phyloP scores from a whole-genome alignment of 495 filamentous ascomycete species.

The Terfezia boudieri region DNA sequence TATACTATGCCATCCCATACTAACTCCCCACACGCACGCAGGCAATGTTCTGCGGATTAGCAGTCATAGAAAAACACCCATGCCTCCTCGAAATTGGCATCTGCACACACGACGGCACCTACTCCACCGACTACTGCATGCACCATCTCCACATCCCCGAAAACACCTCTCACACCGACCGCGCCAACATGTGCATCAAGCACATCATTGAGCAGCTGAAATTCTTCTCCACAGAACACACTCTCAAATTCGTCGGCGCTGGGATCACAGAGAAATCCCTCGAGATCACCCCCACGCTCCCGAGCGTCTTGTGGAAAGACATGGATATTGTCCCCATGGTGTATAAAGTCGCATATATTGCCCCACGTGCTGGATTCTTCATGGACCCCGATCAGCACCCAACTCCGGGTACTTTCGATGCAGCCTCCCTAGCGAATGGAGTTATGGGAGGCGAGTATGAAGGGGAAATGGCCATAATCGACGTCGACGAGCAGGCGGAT shows the following conservation, averaged over 20 bases:
- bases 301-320: constrained; percentile 56
- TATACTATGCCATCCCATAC: not conserved
- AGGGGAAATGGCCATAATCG: constrained; percentile 18
- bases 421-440: constrained; percentile 15
- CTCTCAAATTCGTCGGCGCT: constrained; percentile 44
- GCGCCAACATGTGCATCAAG: constrained; percentile 24
- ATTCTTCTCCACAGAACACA: constrained; percentile 35
- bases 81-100: constrained; percentile 35
- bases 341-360: constrained; percentile 18
- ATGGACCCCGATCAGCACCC: not conserved
- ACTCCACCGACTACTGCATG: constrained; percentile 54
- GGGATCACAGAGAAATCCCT: constrained; percentile 32
- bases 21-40: constrained; percentile 13
- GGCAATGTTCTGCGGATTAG: constrained; percentile 43
- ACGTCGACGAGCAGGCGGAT: constrained; percentile 66
- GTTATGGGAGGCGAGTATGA: constrained; percentile 26
- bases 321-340: constrained; percentile 56
- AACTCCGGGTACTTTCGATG: constrained; percentile 17
- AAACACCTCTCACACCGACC: constrained; percentile 15
- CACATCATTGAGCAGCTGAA: constrained; percentile 31
- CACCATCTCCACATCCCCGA: constrained; percentile 24
- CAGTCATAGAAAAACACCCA: constrained; percentile 28
- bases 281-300: constrained; percentile 34
- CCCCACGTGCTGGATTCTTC: not conserved
- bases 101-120: constrained; percentile 55